A percentile compares a stretch with the other conserved stretches of the same genome.
Evolutionary conservation across 2,329 filamentous ascomycete genomes (phyloP).

Genomic region (Botrytis hyacinthi): DNA sequence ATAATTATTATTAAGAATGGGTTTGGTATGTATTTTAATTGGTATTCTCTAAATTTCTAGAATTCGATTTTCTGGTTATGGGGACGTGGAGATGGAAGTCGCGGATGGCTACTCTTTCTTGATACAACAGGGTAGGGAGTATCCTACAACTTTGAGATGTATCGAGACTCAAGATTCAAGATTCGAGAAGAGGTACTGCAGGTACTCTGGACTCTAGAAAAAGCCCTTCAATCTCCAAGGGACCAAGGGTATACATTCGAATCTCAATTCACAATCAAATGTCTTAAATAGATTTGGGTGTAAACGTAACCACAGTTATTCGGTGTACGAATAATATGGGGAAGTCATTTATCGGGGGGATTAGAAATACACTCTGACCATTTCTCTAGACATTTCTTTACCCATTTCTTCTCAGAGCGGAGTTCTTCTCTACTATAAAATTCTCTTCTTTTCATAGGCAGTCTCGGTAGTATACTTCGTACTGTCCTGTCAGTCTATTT

Average conservation of each 20-base stretch:
- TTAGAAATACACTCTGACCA: neutral
- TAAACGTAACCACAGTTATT: slow-evolving; percentile 8
- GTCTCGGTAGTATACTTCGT: neutral
- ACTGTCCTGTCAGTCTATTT: neutral
- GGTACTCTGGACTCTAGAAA: neutral
- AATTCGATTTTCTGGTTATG: neutral
- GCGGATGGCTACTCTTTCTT: neutral
- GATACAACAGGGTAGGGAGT: neutral
- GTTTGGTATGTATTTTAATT: neutral
- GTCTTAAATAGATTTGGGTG: neutral
- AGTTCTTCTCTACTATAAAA: neutral
- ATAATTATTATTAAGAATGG: neutral
- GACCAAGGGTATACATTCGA: neutral
- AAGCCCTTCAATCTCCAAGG: neutral
- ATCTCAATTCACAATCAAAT: neutral
- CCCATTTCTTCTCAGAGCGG: neutral
- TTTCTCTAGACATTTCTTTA: neutral
- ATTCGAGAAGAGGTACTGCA: neutral
- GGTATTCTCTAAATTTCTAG: neutral
- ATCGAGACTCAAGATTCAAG: neutral
- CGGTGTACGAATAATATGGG: slow-evolving; percentile 12
- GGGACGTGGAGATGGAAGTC: neutral
- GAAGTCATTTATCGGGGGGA: neutral
- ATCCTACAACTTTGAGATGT: neutral
- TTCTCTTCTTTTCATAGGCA: neutral